Conservation (phyloP, 2,329 filamentous ascomycete genomes). For the Colletotrichum navitas region DNA sequence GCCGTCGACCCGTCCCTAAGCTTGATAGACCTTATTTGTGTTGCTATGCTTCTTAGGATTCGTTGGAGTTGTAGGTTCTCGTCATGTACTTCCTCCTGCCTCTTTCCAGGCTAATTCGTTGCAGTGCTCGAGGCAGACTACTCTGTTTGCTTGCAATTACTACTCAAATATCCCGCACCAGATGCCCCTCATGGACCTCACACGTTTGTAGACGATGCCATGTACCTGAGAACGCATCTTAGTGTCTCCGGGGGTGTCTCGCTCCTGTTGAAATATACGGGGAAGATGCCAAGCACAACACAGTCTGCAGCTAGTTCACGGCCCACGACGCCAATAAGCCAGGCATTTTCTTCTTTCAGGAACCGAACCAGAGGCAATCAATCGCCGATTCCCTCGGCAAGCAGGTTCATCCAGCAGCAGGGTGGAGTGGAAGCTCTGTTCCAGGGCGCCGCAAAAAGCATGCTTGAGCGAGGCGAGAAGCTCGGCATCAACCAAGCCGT, state of each 20-base stretch:
- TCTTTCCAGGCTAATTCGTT: slow-evolving; percentile 4
- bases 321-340: slow-evolving; percentile 44
- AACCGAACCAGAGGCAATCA: slow-evolving; percentile 56
- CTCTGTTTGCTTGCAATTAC: slow-evolving; percentile 82
- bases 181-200: slow-evolving; percentile 73
- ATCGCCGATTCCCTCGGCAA: slow-evolving; percentile 62
- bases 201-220: slow-evolving; percentile 87
- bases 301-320: slow-evolving; percentile 37
- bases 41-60: slow-evolving; percentile 92
- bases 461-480: slow-evolving; percentile 79
- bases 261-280: slow-evolving; percentile 79
- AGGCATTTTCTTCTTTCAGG: slow-evolving; percentile 50
- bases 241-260: slow-evolving; percentile 71
- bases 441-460: slow-evolving; percentile 81
- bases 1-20: slow-evolving; percentile 85
- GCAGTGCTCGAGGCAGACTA: slow-evolving; percentile 89
- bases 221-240: slow-evolving; percentile 78
- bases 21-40: slow-evolving; percentile 89
- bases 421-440: slow-evolving; percentile 77
- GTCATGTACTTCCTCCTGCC: not conserved
- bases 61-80: slow-evolving; percentile 83
- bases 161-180: slow-evolving; percentile 86
- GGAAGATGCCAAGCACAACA: slow-evolving; percentile 59
- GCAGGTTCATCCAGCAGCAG: slow-evolving; percentile 66
- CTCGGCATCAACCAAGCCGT: slow-evolving; percentile 85